Percentiles rank a stretch among this genome's conserved stretches.
Conservation (phyloP, 345 rosid genomes). For the Pseudoturritis turrita region DNA sequence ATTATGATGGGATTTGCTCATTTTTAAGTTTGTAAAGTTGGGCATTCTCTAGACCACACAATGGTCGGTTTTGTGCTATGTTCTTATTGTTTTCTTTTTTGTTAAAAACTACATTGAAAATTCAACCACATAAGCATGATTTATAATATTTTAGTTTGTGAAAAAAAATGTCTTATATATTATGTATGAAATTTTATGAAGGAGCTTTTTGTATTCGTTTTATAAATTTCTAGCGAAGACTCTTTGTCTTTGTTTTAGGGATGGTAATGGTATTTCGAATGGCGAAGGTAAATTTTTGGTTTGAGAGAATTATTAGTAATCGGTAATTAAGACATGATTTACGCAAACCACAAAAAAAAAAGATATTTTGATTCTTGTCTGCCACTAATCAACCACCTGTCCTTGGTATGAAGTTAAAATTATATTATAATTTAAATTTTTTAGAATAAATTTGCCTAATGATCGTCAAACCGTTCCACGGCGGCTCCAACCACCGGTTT, state of each 20-base stretch:
- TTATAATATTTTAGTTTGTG: no score
- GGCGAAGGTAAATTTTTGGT: not conserved
- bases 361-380: constrained; percentile 16
- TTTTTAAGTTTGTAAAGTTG: constrained; percentile 5
- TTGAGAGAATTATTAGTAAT: not conserved
- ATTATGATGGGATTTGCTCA: not conserved
- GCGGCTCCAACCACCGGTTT: not conserved
- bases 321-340: constrained; percentile 7
- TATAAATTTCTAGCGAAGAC: no score
- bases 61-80: not conserved
- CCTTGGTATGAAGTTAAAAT: not conserved
- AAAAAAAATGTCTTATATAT: no score
- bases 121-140: no score
- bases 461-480: not conserved
- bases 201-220: no score
- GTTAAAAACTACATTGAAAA: no score
- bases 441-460: no score
- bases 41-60: not conserved
- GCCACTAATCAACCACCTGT: constrained; percentile 14
- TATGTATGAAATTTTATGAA: no score
- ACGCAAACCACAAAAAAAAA: not conserved
- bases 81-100: no score
- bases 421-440: not conserved
- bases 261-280: not conserved
- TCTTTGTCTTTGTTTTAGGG: not conserved